phyloP scores from a whole-genome alignment of 768 basidiomycete genomes.

The Mycena belliarum region DNA sequence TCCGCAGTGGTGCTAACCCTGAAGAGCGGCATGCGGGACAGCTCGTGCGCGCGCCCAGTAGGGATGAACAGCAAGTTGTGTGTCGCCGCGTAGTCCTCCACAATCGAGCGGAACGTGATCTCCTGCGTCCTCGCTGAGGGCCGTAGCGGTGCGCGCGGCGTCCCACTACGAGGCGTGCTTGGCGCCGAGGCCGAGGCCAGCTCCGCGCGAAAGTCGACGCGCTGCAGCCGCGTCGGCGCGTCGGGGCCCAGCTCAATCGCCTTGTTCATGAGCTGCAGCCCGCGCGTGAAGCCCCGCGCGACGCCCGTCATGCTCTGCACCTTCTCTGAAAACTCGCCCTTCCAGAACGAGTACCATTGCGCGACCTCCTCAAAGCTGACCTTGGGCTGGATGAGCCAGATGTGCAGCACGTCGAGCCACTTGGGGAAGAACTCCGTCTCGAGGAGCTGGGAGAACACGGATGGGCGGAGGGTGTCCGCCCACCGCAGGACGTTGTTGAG shows the following conservation, averaged over 20 bases:
- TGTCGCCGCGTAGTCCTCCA: constrained; percentile 84
- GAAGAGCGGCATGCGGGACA: constrained; percentile 87
- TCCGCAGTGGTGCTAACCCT: constrained; percentile 76
- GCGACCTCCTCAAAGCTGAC: constrained; percentile 92
- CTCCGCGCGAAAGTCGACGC: constrained; percentile 66
- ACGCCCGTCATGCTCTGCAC: constrained; percentile 69
- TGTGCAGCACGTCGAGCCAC: constrained; percentile 88
- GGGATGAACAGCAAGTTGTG: constrained; percentile 91
- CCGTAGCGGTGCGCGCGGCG: constrained; percentile 36
- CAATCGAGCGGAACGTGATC: constrained; percentile 90
- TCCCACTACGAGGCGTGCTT: constrained; percentile 24
- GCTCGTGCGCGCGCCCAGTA: constrained; percentile 80
- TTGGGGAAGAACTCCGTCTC: constrained; percentile 96
- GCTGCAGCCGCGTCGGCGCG: constrained; percentile 65
- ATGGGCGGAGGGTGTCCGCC: constrained; percentile 69
- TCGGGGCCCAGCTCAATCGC: constrained; percentile 86
- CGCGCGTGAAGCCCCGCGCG: constrained; percentile 79
- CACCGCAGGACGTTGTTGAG: constrained; percentile 78
- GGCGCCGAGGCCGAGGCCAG: constrained; percentile 28
- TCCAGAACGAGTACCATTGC: constrained; percentile 94
- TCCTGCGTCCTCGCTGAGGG: constrained; percentile 65
- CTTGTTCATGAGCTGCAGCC: constrained; percentile 91
- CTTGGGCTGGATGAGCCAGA: constrained; percentile 90
- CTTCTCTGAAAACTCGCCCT: constrained; percentile 68
- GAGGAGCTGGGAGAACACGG: constrained; percentile 80